Conservation (phyloP, 257 asterid genomes). For the Nicotiana attenuata region DNA sequence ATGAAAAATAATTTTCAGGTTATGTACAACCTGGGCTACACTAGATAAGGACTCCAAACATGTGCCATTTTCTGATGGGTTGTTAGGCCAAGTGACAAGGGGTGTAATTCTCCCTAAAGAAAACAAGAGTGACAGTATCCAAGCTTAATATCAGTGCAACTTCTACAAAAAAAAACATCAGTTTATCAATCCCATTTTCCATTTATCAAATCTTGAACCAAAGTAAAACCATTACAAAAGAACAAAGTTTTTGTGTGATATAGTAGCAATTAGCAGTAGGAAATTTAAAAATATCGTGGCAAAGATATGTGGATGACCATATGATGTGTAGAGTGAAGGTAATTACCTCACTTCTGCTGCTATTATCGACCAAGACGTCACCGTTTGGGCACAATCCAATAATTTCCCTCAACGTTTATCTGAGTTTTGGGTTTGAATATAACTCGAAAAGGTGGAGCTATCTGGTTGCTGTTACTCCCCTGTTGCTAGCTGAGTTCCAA, state of each 20-base stretch:
- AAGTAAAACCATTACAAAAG: neutral
- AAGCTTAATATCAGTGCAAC: constrained; percentile 25
- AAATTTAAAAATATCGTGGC: constrained; percentile 25
- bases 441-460: no score
- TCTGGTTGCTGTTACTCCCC: no score
- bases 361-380: constrained; percentile 26
- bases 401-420: constrained; percentile 18
- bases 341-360: constrained; percentile 29
- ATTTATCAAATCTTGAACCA: neutral
- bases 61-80: no score
- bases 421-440: no score
- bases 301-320: constrained; percentile 28
- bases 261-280: neutral
- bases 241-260: neutral
- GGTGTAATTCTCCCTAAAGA: no score
- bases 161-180: neutral
- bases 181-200: neutral
- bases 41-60: no score
- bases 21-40: no score
- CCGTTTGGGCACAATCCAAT: constrained; percentile 26
- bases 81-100: no score
- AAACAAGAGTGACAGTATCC: neutral
- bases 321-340: constrained; percentile 28
- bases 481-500: no score
- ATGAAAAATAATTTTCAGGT: no score